phyloP scores from a whole-genome alignment of 768 basidiomycete genomes.

The Naganishia randhawae region DNA sequence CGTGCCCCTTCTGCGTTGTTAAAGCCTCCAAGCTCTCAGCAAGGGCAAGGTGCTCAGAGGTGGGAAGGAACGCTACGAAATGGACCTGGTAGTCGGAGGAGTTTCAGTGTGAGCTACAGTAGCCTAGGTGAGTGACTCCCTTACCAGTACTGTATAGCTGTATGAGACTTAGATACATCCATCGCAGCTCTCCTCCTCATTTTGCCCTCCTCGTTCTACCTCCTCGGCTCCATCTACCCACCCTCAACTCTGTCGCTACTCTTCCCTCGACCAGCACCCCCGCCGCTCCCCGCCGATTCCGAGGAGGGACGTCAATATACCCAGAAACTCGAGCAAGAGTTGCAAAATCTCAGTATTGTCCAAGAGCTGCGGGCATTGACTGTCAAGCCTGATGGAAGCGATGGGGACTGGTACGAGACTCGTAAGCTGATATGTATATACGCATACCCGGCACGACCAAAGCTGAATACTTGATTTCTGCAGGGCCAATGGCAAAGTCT shows the following conservation, averaged over 20 bases:
- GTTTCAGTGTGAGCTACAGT: conserved; percentile 12
- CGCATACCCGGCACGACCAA: conserved; percentile 54
- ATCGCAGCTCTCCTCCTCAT: conserved; percentile 19
- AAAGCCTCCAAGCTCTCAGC: not conserved
- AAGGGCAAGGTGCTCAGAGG: not conserved
- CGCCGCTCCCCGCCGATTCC: conserved; percentile 62
- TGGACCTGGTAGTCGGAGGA: not conserved
- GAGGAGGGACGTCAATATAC: conserved; percentile 61
- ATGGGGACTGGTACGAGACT: conserved; percentile 49
- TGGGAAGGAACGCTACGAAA: conserved; percentile 6
- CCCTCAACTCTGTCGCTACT: conserved; percentile 56
- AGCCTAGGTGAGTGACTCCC: conserved; percentile 1
- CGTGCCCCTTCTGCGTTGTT: not conserved
- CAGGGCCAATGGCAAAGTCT: conserved; percentile 11
- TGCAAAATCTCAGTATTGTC: conserved; percentile 67
- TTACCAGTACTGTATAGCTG: not conserved
- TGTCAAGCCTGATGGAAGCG: conserved; percentile 23
- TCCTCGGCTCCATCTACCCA: conserved; percentile 44
- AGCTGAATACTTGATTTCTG: not conserved
- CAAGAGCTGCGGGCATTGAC: conserved; percentile 55
- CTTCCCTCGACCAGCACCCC: conserved; percentile 72
- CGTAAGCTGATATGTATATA: conserved; percentile 36
- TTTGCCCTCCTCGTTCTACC: conserved; percentile 32
- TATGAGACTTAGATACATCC: not conserved
- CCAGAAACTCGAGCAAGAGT: conserved; percentile 61